Conservation (phyloP, 2,329 filamentous ascomycete species). For the Dactylellina cionopaga region DNA sequence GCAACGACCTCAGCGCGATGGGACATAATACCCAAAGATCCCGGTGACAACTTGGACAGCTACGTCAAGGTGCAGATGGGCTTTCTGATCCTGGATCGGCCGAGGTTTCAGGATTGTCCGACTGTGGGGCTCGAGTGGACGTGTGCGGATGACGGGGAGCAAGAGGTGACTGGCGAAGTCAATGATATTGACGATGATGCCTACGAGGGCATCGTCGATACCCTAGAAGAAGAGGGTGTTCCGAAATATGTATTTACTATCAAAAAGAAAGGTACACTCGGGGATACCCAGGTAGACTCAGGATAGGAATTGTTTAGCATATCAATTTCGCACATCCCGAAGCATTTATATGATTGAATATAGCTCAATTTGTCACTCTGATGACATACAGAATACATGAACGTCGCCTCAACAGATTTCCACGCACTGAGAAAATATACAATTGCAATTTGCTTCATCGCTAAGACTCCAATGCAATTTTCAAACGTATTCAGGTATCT, state of each 20-base stretch:
- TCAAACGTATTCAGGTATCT: not conserved
- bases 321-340: too few relatives aligned
- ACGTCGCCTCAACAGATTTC: not conserved
- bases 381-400: not conserved
- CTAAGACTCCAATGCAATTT: conserved; percentile 1
- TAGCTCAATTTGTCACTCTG: too few relatives aligned
- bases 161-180: conserved; percentile 22
- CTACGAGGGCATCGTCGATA: conserved; percentile 12
- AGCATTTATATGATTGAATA: too few relatives aligned
- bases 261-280: not conserved
- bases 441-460: too few relatives aligned
- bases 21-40: not conserved
- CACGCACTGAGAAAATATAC: too few relatives aligned
- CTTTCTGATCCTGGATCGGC: conserved; percentile 12
- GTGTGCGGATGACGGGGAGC: conserved; percentile 19
- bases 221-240: conserved; percentile 8
- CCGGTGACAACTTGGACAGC: not conserved
- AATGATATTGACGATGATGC: conserved; percentile 29
- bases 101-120: conserved; percentile 24
- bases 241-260: conserved; percentile 25
- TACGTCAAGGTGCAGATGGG: conserved; percentile 24
- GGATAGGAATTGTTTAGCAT: too few relatives aligned
- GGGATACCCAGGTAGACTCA: too few relatives aligned
- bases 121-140: conserved; percentile 32
- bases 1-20: conserved; percentile 8